These are phyloP conservation scores for Prunus mongolica DNA, from an alignment of 306 rosid species.

Conservation along the genomic window DNA sequence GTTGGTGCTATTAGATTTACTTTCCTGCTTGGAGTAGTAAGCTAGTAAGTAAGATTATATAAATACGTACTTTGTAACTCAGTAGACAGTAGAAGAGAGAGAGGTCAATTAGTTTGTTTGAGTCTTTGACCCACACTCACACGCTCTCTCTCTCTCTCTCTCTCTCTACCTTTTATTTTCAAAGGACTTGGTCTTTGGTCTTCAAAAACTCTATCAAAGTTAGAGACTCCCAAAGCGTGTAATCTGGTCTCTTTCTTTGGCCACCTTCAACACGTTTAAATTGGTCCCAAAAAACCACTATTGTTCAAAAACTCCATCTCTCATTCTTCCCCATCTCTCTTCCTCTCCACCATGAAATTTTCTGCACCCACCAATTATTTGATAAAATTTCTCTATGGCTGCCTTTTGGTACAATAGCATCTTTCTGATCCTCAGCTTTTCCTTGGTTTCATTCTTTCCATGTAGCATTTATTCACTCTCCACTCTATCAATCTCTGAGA, in stretches of 20 bases:
- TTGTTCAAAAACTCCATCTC: not conserved
- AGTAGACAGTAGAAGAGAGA: no score
- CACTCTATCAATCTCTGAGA: conserved; percentile 68
- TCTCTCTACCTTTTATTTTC: not conserved
- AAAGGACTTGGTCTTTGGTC: conserved; percentile 44
- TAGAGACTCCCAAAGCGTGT: conserved; percentile 12
- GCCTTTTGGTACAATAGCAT: conserved; percentile 4
- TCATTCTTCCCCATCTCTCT: not conserved
- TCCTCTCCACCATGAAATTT: conserved; percentile 37
- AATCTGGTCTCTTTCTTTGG: not conserved
- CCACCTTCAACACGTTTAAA: conserved; percentile 1
- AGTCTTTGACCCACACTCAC: no score
- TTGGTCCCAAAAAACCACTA: not conserved
- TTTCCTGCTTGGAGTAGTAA: no score
- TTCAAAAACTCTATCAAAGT: conserved; percentile 11
- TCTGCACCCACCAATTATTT: conserved; percentile 4
- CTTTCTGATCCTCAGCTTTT: not conserved
- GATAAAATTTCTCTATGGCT: not conserved
- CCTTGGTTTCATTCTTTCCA: conserved; percentile 20
- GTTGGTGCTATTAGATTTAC: no score
- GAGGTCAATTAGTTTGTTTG: no score
- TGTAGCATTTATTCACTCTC: conserved; percentile 37
- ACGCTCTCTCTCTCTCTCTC: no score
- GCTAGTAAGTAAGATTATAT: no score
- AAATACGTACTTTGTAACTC: no score